These are phyloP conservation scores for Zelonia costaricensis DNA, from an alignment of 208 protist genomes.

Conservation along the genomic window DNA sequence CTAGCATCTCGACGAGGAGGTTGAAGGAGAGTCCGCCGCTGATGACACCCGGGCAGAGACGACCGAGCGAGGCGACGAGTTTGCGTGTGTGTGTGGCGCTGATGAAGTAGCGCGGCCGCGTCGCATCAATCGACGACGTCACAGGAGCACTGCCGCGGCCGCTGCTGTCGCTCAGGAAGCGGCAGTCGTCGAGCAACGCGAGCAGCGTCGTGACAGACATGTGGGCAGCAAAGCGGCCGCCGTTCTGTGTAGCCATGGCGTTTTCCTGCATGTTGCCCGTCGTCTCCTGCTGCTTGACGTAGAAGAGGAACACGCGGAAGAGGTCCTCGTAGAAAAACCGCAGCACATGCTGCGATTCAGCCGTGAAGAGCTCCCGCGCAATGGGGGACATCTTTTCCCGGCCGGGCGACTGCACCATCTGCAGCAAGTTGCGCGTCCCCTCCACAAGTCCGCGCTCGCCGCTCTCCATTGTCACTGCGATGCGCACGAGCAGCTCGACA, in stretches of 20 bases:
- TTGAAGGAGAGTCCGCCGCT: conserved; percentile 66
- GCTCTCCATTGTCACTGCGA: conserved; percentile 41
- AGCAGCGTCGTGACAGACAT: conserved; percentile 53
- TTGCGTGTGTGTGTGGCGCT: conserved; percentile 35
- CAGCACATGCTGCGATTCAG: conserved; percentile 60
- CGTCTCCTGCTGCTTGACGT: conserved; percentile 66
- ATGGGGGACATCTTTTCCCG: conserved; percentile 20
- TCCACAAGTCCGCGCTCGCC: conserved; percentile 44
- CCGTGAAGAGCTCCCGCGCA: conserved; percentile 30
- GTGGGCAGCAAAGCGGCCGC: conserved; percentile 64
- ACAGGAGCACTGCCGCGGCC: conserved; percentile 3
- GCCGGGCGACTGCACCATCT: conserved; percentile 34
- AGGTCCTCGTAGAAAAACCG: conserved; percentile 74
- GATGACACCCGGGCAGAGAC: conserved; percentile 10
- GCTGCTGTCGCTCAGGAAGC: conserved; percentile 44
- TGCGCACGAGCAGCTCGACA: conserved; percentile 69
- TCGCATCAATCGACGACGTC: background rate
- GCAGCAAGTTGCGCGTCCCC: conserved; percentile 45
- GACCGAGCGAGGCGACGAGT: conserved; percentile 28
- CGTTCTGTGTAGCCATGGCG: conserved; percentile 47
- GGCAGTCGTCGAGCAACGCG: conserved; percentile 70
- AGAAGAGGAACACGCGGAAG: conserved; percentile 81
- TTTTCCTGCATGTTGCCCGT: conserved; percentile 39
- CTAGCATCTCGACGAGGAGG: conserved; percentile 69
- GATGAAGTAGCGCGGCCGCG: conserved; percentile 43